Percentiles rank a stretch among this genome's conserved stretches.
Evolutionary conservation across 2,329 filamentous ascomycete species (phyloP).

Genomic region (Colletotrichum graminicola): DNA sequence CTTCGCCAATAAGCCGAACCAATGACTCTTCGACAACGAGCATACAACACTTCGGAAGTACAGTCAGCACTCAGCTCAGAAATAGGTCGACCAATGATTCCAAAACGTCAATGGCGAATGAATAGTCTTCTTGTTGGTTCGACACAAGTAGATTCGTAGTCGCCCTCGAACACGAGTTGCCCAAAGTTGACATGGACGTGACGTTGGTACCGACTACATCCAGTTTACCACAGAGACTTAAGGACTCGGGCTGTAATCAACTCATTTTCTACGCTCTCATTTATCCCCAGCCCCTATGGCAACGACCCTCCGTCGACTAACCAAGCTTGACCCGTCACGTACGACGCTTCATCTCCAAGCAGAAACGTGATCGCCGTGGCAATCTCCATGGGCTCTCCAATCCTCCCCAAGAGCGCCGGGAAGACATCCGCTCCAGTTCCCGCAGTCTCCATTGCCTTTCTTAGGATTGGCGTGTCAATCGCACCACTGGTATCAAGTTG

Average conservation of each 20-base stretch:
- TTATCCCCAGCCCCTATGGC: neutral
- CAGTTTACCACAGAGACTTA: neutral
- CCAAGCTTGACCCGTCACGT: conserved; percentile 46
- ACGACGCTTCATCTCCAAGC: conserved; percentile 46
- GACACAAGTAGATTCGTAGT: neutral
- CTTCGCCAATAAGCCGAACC: neutral
- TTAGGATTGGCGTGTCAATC: conserved; percentile 39
- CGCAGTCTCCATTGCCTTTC: conserved; percentile 8
- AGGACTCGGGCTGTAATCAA: neutral
- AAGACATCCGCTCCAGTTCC: conserved; percentile 17
- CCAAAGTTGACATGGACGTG: neutral
- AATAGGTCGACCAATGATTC: neutral
- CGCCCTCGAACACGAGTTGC: neutral
- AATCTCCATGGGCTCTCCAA: conserved; percentile 47
- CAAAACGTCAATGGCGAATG: neutral
- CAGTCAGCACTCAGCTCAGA: neutral
- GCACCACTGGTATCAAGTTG: conserved; percentile 21
- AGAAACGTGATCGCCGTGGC: conserved; percentile 47
- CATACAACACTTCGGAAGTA: neutral
- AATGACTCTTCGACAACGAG: neutral
- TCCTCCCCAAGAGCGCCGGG: conserved; percentile 42
- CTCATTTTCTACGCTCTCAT: no score
- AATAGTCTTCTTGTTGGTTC: neutral
- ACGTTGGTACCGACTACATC: neutral
- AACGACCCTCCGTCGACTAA: conserved; percentile 46